Conservation (phyloP, 1,284 basidiomycete species). For the Ustilago esculenta region DNA sequence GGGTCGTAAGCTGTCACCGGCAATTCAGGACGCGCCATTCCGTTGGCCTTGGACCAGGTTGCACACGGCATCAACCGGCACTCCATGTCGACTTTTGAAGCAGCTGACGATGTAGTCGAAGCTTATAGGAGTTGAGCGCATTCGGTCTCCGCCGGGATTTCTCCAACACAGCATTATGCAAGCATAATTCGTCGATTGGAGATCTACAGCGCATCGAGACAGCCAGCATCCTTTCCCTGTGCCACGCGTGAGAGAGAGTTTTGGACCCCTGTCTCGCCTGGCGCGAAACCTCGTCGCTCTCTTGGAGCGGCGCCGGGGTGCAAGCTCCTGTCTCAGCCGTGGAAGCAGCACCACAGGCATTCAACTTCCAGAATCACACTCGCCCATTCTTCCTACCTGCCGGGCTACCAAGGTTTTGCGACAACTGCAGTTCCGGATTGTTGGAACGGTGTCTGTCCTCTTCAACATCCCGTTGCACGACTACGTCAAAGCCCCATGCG, state of each 20-base stretch:
- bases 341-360: neutral
- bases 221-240: too few species aligned
- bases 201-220: neutral
- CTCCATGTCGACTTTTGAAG: too few species aligned
- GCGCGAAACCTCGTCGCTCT: neutral
- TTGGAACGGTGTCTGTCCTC: neutral
- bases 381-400: too few species aligned
- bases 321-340: neutral
- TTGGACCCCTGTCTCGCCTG: constrained; percentile 8
- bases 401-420: too few species aligned
- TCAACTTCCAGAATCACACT: constrained; percentile 3
- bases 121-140: neutral
- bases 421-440: neutral
- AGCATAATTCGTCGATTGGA: neutral
- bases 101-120: too few species aligned
- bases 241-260: too few species aligned
- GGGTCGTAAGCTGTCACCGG: too few species aligned
- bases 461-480: constrained; percentile 4
- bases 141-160: neutral
- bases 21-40: too few species aligned
- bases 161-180: too few species aligned
- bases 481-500: neutral
- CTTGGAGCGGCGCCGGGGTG: neutral
- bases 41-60: too few species aligned
- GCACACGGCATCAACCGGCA: too few species aligned